Evolutionary conservation across 768 basidiomycete genomes (phyloP).

Genomic region (Pleurotus cornucopiae): DNA sequence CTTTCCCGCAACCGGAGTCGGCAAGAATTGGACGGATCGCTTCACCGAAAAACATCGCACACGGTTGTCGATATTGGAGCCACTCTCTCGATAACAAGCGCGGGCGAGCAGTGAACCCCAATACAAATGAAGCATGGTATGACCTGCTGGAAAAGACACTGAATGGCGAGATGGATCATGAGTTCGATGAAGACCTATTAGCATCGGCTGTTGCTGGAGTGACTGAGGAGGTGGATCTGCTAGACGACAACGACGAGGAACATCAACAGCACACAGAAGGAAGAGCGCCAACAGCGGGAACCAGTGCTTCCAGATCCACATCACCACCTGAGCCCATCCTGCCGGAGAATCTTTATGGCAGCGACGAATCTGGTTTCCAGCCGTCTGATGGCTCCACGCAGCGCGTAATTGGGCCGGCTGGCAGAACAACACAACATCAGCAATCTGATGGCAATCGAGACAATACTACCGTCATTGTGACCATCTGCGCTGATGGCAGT

Average conservation of each 20-base stretch:
- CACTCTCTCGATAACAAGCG: conserved; percentile 25
- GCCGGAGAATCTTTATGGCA: conserved; percentile 25
- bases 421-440: conserved; percentile 24
- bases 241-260: conserved; percentile 6
- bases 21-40: conserved; percentile 30
- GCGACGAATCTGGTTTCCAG: conserved; percentile 31
- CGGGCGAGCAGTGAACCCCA: conserved; percentile 31
- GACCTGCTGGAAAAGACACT: conserved; percentile 23
- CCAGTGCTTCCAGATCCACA: background rate
- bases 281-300: background rate
- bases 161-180: background rate
- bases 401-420: conserved; percentile 23
- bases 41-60: conserved; percentile 25
- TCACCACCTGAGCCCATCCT: conserved; percentile 12
- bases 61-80: conserved; percentile 23
- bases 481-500: conserved; percentile 36
- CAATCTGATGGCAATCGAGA: conserved; percentile 22
- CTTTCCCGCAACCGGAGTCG: conserved; percentile 28
- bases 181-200: background rate
- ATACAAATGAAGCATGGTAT: conserved; percentile 28
- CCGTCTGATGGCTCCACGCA: conserved; percentile 16
- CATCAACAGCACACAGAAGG: no score
- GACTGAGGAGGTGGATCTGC: background rate
- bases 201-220: background rate
- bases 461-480: conserved; percentile 30